Evolutionary conservation across 2,329 filamentous ascomycete genomes (phyloP), one percentile per base, ranked within the genome.

Genomic region (Fusarium sp.): DNA sequence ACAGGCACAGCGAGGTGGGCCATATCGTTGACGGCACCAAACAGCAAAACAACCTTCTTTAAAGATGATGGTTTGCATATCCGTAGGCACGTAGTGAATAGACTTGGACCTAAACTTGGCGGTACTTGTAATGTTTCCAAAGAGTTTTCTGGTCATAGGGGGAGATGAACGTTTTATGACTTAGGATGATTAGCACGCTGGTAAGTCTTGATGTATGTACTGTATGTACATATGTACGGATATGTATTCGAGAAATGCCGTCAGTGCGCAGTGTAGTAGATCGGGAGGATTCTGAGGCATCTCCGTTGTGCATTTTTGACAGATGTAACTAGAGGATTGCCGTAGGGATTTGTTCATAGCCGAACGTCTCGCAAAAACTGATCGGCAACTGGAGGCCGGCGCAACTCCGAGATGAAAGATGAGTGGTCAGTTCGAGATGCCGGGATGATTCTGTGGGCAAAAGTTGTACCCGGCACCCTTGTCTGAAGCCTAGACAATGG

Each of bases 271-370:
- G 7, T 28, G 37, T 50, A 37, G 37, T 23, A 47, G 54, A 43
- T 56, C 50, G 62, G 63, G 64, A 56, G 50, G 67, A 59, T 64
- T 59, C 37, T 55, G 47, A 56, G 40, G 67, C 41, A 56, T 49
- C 46, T 71, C 67, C 63, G 63, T 64, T 63, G 63, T 56, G 63
- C 47, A 56, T 59, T 59, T 66, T 69, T 70, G 67, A 68, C 67
- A 59, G 55, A 67, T 71, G 67, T 68, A 63, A 54, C 62, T 56
- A 68, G 60, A 67, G 49, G 63, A 69, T 70, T 70, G 63, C 43
- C 67, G 67, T 71, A 68, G 67, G 67, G 67, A 70, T 70, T 67
- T 58, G 48, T 57, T 71, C 46, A 54, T 68, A 68, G 53, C 62
- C 62, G 67, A 70, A 49, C 28, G 42, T 63, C 54, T 69, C 32